phyloP scores from a whole-genome alignment of 768 basidiomycete species.

The Gloeostereum incarnatum region DNA sequence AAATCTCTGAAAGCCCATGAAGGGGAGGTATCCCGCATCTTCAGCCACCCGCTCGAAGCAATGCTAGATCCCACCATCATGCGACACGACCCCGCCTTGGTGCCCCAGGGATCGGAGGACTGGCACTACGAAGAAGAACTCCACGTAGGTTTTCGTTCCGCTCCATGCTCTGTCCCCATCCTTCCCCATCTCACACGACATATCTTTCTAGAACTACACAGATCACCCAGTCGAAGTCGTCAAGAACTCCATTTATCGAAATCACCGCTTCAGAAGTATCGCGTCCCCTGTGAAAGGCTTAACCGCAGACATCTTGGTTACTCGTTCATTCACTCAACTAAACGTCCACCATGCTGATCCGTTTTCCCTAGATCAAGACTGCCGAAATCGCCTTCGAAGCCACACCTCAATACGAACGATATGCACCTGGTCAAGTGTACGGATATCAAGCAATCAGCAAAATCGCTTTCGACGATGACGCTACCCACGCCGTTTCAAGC shows the following conservation, averaged over 20 bases:
- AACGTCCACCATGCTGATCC: not conserved
- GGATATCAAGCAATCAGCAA: conserved; percentile 14
- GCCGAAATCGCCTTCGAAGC: conserved; percentile 58
- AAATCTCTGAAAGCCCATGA: conserved; percentile 41
- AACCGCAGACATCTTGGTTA: conserved; percentile 73
- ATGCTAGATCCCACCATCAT: conserved; percentile 52
- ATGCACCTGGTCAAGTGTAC: conserved; percentile 41
- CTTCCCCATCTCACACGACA: too few relatives aligned
- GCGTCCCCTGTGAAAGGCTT: conserved; percentile 81
- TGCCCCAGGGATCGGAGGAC: conserved; percentile 49
- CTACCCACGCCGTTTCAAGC: too few relatives aligned
- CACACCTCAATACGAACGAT: conserved; percentile 42
- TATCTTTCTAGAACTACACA: conserved; percentile 37
- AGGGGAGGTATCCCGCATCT: conserved; percentile 72
- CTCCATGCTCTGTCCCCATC: too few relatives aligned
- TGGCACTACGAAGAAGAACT: conserved; percentile 75
- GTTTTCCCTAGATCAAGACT: conserved; percentile 41
- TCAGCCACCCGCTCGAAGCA: conserved; percentile 70
- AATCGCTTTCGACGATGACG: not conserved
- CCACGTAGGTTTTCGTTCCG: conserved; percentile 53
- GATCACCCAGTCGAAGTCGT: conserved; percentile 42
- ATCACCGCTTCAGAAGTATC: conserved; percentile 75
- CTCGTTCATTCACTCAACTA: conserved; percentile 14
- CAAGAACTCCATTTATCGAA: conserved; percentile 51
- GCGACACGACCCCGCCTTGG: conserved; percentile 34